Evolutionary conservation across 257 asterid species (phyloP).

Genomic region (Ballota nigra): DNA sequence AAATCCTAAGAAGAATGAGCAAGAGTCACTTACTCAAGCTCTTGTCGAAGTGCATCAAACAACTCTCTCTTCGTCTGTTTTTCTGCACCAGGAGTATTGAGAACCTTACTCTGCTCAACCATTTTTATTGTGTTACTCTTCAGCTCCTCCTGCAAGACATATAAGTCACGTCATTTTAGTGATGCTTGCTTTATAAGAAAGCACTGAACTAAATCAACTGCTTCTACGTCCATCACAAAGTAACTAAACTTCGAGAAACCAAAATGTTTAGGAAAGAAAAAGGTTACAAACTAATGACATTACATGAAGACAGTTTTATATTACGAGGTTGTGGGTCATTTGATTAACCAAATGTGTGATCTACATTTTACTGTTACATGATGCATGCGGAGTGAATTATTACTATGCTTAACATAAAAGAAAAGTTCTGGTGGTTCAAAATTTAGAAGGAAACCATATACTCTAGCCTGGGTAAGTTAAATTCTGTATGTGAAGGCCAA

Average conservation of each 20-base stretch:
- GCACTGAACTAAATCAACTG: background rate
- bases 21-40: slow-evolving; percentile 70
- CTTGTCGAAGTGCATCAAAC: slow-evolving; percentile 86
- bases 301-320: background rate
- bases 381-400: background rate
- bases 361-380: background rate
- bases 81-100: slow-evolving; percentile 90
- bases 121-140: slow-evolving; percentile 79
- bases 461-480: background rate
- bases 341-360: background rate
- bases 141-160: slow-evolving; percentile 72
- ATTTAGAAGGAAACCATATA: background rate
- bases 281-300: background rate
- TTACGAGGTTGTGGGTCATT: background rate
- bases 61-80: slow-evolving; percentile 96
- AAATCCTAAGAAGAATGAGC: background rate
- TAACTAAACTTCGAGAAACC: background rate
- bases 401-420: background rate
- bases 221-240: slow-evolving; percentile 9
- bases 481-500: background rate
- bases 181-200: slow-evolving; percentile 1
- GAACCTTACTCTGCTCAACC: slow-evolving; percentile 98
- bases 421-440: background rate
- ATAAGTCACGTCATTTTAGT: background rate
- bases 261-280: background rate